A percentile compares a stretch with the other conserved stretches of the same genome.
Evolutionary conservation across 805 yeast genomes (phyloP).

Genomic region (Nematodospora valgi): DNA sequence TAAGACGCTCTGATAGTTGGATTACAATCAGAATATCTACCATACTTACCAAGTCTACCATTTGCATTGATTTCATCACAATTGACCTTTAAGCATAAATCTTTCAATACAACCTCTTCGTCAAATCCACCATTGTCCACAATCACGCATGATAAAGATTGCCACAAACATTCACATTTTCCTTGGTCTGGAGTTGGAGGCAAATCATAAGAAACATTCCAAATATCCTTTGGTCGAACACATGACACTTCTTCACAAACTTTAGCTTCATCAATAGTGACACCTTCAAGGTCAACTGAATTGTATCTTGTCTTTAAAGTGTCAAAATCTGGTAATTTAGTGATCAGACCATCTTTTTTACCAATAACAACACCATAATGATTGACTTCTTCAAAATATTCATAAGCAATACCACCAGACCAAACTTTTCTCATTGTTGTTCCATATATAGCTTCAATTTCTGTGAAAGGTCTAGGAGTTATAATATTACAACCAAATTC

Average conservation of each 20-base stretch:
- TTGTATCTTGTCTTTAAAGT: constrained; percentile 22
- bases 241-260: not conserved
- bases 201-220: constrained; percentile 16
- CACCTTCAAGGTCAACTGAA: constrained; percentile 18
- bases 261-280: constrained; percentile 6
- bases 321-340: constrained; percentile 27
- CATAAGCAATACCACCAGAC: constrained; percentile 39
- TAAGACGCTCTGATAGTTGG: constrained; percentile 36
- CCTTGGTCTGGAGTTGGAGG: constrained; percentile 43
- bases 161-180: constrained; percentile 43
- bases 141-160: constrained; percentile 36
- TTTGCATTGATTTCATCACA: constrained; percentile 38
- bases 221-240: constrained; percentile 5
- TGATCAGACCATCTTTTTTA: constrained; percentile 21
- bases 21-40: constrained; percentile 39
- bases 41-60: constrained; percentile 38
- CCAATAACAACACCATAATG: constrained; percentile 34
- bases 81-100: constrained; percentile 34
- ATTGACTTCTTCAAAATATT: constrained; percentile 33
- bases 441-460: constrained; percentile 33
- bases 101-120: constrained; percentile 19
- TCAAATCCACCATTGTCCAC: constrained; percentile 21
- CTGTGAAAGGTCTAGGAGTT: constrained; percentile 38
- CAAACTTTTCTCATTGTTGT: constrained; percentile 31
- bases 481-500: constrained; percentile 38